Evolutionary conservation across 2,329 filamentous ascomycete genomes (phyloP), one percentile per base, ranked within the genome.

Genomic region (Exophiala alcalophila): DNA sequence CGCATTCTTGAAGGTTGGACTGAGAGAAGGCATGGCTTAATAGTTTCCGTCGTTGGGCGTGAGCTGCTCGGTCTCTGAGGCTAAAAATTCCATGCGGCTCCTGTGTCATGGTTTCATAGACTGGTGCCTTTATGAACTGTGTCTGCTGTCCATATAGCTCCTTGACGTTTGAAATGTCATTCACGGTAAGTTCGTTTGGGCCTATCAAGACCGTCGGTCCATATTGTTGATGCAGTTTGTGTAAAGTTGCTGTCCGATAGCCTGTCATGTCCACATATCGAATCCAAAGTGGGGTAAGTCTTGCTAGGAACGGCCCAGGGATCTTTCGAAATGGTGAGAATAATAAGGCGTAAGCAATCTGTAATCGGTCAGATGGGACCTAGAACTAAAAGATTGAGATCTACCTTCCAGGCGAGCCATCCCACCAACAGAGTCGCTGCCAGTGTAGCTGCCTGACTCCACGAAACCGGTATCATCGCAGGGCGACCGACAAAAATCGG

Each of bases 231-330:
- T 85, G 80, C 2, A 78, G 77, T 1, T 64, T 70, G 50, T 45
- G 35, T 15, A 45, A 39, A 4, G 42, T 34, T 12, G n/a, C n/a
- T 5, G 42, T 34, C 11, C 42, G 34, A 10, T 34, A 9, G 14
- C 42, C 42, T 5, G 21, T 5, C n/a, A 40, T 10, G 20, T 39
- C 35, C 11, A 28, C 19, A 4, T 34, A 24, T 16, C 9, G 23
- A 7, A 45, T 12, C 33, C 54, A 54, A 8, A 59, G 14, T 20
- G 59, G 54, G 3, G 61, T 64, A 26, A 96, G 71, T 95, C 95
- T 66, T 88, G 91, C 37, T 6, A 31, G 20, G 4, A 37, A 26
- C 96, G 91, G 91, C 89, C 91, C 33, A 87, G 97, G 16, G 90
- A 97, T 63, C 90, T 96, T 34, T 90, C 91, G 44, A 11, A 47